Base-by-base conservation (phyloP, 371 early-diverging fungal species). In the Parasitella parasitica region DNA sequence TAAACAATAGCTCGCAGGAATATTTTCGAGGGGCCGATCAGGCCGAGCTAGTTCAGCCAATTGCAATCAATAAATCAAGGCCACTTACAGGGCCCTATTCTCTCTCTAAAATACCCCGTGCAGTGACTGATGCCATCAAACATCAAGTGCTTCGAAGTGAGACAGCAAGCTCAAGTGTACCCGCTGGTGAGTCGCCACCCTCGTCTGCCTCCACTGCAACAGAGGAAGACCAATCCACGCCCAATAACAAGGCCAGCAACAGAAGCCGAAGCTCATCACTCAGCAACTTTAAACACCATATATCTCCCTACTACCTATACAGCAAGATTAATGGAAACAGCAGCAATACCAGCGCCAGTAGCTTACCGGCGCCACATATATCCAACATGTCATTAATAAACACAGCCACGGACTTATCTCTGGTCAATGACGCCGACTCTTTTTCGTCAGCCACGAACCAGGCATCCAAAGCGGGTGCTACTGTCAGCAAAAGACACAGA, bases 61-160 rank as follows among this genome's bases (percentile, higher is more conserved):
- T 46, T 24, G 28, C 30, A 20, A 37, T 46, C 6, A 38, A 0
- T 15, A 59, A 50, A 37, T n/a, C 35, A 35, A 35, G 52, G 11
- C 60, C 60, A 8, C 41, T 13, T 12, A 48, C 60, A 4, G 60
- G 35, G 3, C 30, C 61, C 9, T 54, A 68, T 32, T 59, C 50
- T 20, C 28, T 68, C 24, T 24, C 56, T 32, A 68, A 56, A 38
- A 59, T 68, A 54, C 68, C 68, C 24, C 59, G 64, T 26, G 56
- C 28, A 11, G 56, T 67, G 3, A 57, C 57, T 3, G 67, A 57
- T 62, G 67, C 60, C 15, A 20, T 68, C 24, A 65, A 65, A 34
- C 30, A 59, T 30, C 68, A 58, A 57, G 50, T 63, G 7, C 54
- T 49, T 11, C 50, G 61, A 24, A 48, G 54, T 2, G 38, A 57